Base-by-base conservation (phyloP, 345 rosid genomes). In the Lenwebbia sp. region DNA sequence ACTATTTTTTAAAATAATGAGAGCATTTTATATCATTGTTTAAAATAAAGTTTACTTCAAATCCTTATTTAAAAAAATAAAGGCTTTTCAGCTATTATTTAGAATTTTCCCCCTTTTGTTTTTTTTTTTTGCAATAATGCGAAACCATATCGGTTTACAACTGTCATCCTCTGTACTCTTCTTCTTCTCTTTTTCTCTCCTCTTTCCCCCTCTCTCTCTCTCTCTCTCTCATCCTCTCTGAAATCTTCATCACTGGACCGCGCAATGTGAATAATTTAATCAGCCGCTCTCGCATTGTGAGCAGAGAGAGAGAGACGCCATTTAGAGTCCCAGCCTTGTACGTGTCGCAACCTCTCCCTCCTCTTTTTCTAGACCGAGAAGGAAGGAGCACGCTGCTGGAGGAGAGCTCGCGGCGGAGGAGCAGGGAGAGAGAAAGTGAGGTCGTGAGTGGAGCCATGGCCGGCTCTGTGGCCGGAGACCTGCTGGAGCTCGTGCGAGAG, bases 401-500 rank as follows among this genome's bases (percentile, higher is more conserved):
- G 13, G 51, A 49, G 10, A 9, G 47, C 78, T 37, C 25, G 25
- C 25, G 25, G 26, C 26, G 40, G 60, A 50, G 65, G 25, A 5
- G 33, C 47, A 40, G 78, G 65, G 85, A 28, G 26, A 55, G 62
- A 54, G 51, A 30, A 5, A 50, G 65, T 30, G 85, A 53, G 23
- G 28, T 13, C n/a, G n/a, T 83, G 50, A 15, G 58, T 25, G 14
- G 86, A 86, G 75, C 33, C n/a, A 87, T 87, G 88, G 86, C 86
- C 78, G 86, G 84, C 86, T 40, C 40, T 83, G 87, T 65, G 26
- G 87, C 87, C 85, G 85, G 85, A 50, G 86, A 86, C 85, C 84
- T 87, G 70, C 60, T 84, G 70, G 88, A 65, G 76, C 88, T 87
- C 74, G 88, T 87, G 54, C 86, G 84, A n/a, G 49, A 84, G 75